Evolutionary conservation across 2,329 filamentous ascomycete species (phyloP), one percentile per base, ranked within the genome.

Genomic region (Claviceps fusiformis): DNA sequence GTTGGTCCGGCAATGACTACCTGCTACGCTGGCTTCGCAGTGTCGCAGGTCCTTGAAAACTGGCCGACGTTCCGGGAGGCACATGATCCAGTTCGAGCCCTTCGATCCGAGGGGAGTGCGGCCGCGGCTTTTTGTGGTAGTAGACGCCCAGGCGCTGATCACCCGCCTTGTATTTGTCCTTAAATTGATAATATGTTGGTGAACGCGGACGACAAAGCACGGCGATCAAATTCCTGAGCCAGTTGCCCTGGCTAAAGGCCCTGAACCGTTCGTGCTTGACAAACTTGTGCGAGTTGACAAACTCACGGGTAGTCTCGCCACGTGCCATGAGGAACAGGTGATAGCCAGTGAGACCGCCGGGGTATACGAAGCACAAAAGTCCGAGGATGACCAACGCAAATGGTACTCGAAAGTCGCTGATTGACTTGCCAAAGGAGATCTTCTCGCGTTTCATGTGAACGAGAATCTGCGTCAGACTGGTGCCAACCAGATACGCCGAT

Each of bases 251-350:
- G 1, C 83, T 91, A 63, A 95, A 98, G 1, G 93, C 89, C 47
- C 91, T 79, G 70, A 95, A 95, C 13, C 93, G 83, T 67, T 98
- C 92, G 62, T 86, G 86, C 72, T 93, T 95, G 59, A 86, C 75
- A 67, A 98, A 97, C 70, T 97, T 97, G 71, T 95, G 89, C 5
- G 87, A 91, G 71, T 95, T 95, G 60, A 98, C 82, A 68, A 95
- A 96, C 70, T 98, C 93, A 62, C 93, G 80, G 0, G 93, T 98
- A 0, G 92, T 98, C 74, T 98, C 92, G 51, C 92, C 93, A 37
- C 92, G 80, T 7, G 83, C 86, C 73, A 95, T 89, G 47, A 98
- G 77, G 72, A 95, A 96, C 50, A 97, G 67, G 70, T 98, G 93
- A 68, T 98, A 98, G 27, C 81, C 80, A 75, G 84, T 88, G 6